Evolutionary conservation across 1,284 basidiomycete genomes (phyloP).

Genomic region (Cryptococcus wingfieldii): DNA sequence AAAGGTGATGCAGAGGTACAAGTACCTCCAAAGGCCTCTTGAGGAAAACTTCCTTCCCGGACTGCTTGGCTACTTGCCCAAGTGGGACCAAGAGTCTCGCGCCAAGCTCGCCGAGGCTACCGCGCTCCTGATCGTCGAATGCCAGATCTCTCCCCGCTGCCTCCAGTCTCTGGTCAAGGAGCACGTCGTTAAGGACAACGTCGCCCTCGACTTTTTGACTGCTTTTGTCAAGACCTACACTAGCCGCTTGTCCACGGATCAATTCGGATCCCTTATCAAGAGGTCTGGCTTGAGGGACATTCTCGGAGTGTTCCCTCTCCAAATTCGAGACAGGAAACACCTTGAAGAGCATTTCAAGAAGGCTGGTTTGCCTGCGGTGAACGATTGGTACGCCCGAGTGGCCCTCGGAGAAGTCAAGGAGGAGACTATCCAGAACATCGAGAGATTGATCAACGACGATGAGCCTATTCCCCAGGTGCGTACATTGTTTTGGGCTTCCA

Average conservation of each 20-base stretch:
- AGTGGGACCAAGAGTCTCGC: constrained; percentile 69
- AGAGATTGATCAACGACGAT: constrained; percentile 55
- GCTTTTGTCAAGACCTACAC: constrained; percentile 77
- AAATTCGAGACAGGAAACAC: constrained; percentile 66
- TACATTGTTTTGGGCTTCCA: constrained; percentile 4
- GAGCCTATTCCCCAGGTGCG: constrained; percentile 63
- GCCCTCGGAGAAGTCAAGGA: constrained; percentile 72
- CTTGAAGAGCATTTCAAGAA: constrained; percentile 83
- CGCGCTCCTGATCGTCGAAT: constrained; percentile 76
- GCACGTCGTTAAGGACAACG: constrained; percentile 87
- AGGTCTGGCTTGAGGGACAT: constrained; percentile 82
- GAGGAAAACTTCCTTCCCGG: constrained; percentile 78
- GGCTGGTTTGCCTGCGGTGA: constrained; percentile 68
- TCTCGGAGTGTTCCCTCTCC: constrained; percentile 76
- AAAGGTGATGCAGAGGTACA: constrained; percentile 96
- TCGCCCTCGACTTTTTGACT: constrained; percentile 72
- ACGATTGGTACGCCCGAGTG: constrained; percentile 87
- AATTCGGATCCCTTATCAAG: constrained; percentile 71
- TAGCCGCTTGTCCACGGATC: constrained; percentile 75
- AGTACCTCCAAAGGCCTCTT: constrained; percentile 94
- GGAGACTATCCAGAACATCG: constrained; percentile 60
- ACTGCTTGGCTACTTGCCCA: constrained; percentile 80
- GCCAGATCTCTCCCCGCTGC: constrained; percentile 70
- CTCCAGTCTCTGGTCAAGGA: constrained; percentile 83
- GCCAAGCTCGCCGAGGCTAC: constrained; percentile 77